These are phyloP conservation scores for Purshia tridentata DNA, from an alignment of 306 rosid species.

Conservation along the genomic window DNA sequence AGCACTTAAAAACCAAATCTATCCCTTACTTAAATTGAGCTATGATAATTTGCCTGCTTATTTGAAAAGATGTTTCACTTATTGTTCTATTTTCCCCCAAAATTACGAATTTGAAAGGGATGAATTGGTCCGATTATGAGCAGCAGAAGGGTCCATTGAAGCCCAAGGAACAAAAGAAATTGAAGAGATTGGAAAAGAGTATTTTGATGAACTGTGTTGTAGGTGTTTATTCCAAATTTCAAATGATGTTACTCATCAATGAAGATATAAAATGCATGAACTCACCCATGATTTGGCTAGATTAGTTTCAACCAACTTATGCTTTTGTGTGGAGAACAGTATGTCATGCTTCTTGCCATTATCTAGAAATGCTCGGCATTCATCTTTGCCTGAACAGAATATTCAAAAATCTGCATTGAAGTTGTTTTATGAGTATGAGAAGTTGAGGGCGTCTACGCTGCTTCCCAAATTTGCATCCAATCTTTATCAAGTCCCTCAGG, in stretches of 20 bases:
- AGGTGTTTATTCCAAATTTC: slow-evolving; percentile 22
- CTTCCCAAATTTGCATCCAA: neutral
- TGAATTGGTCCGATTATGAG: slow-evolving; percentile 30
- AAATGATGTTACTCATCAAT: neutral
- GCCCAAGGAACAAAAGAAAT: slow-evolving; percentile 2
- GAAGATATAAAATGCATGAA: slow-evolving; percentile 21
- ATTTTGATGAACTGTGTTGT: slow-evolving; percentile 6
- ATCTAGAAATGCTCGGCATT: slow-evolving; percentile 18
- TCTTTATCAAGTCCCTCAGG: slow-evolving; percentile 2
- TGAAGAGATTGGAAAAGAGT: slow-evolving; percentile 30
- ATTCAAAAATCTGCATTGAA: neutral
- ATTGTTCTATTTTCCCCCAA: slow-evolving; percentile 24
- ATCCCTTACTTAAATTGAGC: slow-evolving; percentile 15
- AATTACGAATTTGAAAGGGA: slow-evolving; percentile 21
- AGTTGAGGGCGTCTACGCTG: slow-evolving; percentile 18
- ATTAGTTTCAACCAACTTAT: slow-evolving; percentile 13
- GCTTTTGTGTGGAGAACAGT: slow-evolving; percentile 23
- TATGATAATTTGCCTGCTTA: slow-evolving; percentile 24
- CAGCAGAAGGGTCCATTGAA: slow-evolving; percentile 30
- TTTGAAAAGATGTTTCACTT: slow-evolving; percentile 26
- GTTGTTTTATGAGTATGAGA: neutral
- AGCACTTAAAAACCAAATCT: neutral
- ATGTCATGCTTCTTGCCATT: neutral
- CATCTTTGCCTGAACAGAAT: slow-evolving; percentile 16
- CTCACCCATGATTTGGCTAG: slow-evolving; percentile 26